These are phyloP conservation scores for Suhomyces faveliae DNA, from an alignment of 805 yeast genomes.

Conservation along the genomic window DNA sequence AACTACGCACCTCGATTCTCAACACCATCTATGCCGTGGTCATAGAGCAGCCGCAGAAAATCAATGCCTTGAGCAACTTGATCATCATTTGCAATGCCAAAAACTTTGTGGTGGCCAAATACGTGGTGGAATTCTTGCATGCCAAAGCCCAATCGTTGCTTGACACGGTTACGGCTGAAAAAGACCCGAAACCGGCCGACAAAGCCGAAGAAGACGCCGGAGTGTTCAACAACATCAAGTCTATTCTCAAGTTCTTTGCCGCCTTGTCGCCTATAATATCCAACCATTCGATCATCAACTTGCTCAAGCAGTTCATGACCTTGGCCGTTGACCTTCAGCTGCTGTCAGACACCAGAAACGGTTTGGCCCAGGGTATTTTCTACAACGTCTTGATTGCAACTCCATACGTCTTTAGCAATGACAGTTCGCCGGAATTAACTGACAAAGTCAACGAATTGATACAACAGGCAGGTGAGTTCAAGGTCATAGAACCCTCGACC, in stretches of 20 bases:
- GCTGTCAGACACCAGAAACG: conserved; percentile 38
- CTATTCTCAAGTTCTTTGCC: conserved; percentile 67
- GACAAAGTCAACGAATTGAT: conserved; percentile 46
- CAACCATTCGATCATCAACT: conserved; percentile 33
- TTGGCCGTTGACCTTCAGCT: conserved; percentile 57
- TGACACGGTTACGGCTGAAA: conserved; percentile 22
- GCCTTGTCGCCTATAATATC: conserved; percentile 63
- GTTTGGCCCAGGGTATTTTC: conserved; percentile 67
- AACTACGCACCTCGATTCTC: conserved; percentile 57
- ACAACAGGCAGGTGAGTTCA: conserved; percentile 43
- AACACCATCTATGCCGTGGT: conserved; percentile 66
- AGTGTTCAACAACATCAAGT: conserved; percentile 67
- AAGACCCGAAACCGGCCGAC: conserved; percentile 22
- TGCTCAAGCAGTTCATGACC: conserved; percentile 54
- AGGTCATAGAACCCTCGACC: conserved; percentile 21
- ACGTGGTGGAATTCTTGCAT: conserved; percentile 67
- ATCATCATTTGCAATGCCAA: conserved; percentile 64
- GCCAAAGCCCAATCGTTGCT: conserved; percentile 58
- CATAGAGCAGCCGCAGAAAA: conserved; percentile 89
- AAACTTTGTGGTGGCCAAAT: conserved; percentile 64
- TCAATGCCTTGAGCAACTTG: conserved; percentile 66
- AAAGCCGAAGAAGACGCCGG: conserved; percentile 43
- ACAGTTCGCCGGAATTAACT: conserved; percentile 25
- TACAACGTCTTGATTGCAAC: conserved; percentile 59
- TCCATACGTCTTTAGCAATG: conserved; percentile 60